A percentile compares a stretch with the other conserved stretches of the same genome.
These are phyloP conservation scores for Agrocybe chaxingu DNA, from an alignment of 768 basidiomycete genomes.

Conservation along the genomic window DNA sequence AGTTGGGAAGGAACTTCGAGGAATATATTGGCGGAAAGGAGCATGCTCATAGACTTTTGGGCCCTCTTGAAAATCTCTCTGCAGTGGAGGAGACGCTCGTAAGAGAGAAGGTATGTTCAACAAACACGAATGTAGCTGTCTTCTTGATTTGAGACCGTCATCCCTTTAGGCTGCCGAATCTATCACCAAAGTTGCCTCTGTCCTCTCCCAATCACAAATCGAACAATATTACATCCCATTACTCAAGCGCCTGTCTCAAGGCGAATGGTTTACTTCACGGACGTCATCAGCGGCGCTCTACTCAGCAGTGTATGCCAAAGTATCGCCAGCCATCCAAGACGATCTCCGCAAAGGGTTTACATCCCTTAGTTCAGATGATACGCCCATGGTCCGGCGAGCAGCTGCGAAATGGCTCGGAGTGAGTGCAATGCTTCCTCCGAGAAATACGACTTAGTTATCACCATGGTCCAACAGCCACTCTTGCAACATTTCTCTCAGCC, in stretches of 20 bases:
- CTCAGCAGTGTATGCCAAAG: constrained; percentile 84
- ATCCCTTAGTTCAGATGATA: constrained; percentile 88
- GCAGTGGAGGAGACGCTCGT: constrained; percentile 98
- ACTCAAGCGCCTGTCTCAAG: too few relatives aligned
- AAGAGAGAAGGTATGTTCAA: constrained; percentile 80
- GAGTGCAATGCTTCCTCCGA: constrained; percentile 33
- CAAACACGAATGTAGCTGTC: constrained; percentile 4
- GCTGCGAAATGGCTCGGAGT: constrained; percentile 97
- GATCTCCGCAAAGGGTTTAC: constrained; percentile 87
- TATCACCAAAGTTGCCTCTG: constrained; percentile 81
- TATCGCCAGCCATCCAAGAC: constrained; percentile 72
- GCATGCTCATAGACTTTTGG: constrained; percentile 82
- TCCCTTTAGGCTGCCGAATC: constrained; percentile 83
- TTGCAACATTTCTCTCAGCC: constrained; percentile 75
- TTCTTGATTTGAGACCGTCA: constrained; percentile 9
- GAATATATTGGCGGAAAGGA: constrained; percentile 93
- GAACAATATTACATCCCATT: constrained; percentile 90
- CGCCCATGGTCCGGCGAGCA: constrained; percentile 96
- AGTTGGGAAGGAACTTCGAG: constrained; percentile 87
- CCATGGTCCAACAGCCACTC: too few relatives aligned
- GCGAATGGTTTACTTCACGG: constrained; percentile 98
- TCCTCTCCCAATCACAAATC: constrained; percentile 76
- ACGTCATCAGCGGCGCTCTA: constrained; percentile 92
- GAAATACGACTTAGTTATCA: constrained; percentile 2
- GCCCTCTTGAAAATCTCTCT: constrained; percentile 91